These are phyloP conservation scores for Hyphopichia wangnamkhiaoensis DNA, from an alignment of 1,139 yeast genomes.

Conservation along the genomic window DNA sequence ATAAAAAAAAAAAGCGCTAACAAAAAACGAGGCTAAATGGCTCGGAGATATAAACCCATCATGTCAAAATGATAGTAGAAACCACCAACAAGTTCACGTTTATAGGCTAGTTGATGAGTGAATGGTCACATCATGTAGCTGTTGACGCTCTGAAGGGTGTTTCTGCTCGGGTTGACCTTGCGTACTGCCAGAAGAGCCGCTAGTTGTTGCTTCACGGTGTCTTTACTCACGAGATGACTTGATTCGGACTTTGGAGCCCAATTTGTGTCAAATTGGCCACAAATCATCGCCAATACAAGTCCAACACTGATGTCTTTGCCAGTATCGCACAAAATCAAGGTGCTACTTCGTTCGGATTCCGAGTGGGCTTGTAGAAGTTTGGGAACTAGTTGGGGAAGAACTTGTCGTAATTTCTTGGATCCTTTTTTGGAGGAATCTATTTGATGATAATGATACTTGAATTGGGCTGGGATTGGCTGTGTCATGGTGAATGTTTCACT, in stretches of 20 bases:
- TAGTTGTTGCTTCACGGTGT: conserved; percentile 56
- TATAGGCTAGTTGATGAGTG: too few species aligned
- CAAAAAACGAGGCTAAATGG: too few species aligned
- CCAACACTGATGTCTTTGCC: conserved; percentile 71
- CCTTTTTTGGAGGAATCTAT: conserved; percentile 60
- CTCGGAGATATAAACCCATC: not conserved
- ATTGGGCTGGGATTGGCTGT: too few species aligned
- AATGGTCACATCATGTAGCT: conserved; percentile 2
- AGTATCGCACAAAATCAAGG: conserved; percentile 58
- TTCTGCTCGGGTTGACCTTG: conserved; percentile 72
- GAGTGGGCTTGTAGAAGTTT: conserved; percentile 13
- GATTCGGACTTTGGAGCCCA: conserved; percentile 29
- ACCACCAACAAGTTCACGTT: too few species aligned
- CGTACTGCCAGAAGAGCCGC: conserved; percentile 46
- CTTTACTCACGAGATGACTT: conserved; percentile 42
- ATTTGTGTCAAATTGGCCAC: conserved; percentile 42
- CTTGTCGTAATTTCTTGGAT: conserved; percentile 51
- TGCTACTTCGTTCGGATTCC: too few species aligned
- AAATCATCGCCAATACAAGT: conserved; percentile 52
- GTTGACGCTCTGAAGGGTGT: conserved; percentile 69
- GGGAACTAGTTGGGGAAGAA: conserved; percentile 39
- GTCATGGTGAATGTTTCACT: conserved; percentile 21
- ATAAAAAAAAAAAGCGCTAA: too few species aligned
- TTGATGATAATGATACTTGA: conserved; percentile 17
- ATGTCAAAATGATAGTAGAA: too few species aligned